Evolutionary conservation across 257 asterid genomes (phyloP).

Genomic region (Salvia hispanica): DNA sequence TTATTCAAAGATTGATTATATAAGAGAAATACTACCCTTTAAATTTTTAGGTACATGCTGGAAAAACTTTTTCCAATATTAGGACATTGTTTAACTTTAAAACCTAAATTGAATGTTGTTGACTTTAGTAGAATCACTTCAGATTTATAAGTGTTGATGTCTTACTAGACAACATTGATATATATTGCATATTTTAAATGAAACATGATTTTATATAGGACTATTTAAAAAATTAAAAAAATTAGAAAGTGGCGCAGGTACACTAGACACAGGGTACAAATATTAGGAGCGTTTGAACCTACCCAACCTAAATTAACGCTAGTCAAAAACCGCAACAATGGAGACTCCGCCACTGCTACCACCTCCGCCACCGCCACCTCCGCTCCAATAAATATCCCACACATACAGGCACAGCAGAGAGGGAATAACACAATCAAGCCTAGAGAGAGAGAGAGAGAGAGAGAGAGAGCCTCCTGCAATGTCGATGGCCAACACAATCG

Average conservation of each 20-base stretch:
- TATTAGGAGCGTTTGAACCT: background rate
- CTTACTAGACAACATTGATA: too few relatives aligned
- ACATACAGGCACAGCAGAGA: background rate
- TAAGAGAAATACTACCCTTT: too few relatives aligned
- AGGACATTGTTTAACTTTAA: too few relatives aligned
- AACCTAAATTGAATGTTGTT: too few relatives aligned
- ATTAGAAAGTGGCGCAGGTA: background rate
- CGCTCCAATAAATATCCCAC: conserved; percentile 23
- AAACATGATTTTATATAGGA: too few relatives aligned
- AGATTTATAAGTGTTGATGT: too few relatives aligned
- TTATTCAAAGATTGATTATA: too few relatives aligned
- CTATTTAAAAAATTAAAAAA: too few relatives aligned
- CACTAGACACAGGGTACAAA: conserved; percentile 16
- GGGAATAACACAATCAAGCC: background rate
- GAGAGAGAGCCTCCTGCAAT: conserved; percentile 27
- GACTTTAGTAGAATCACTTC: too few relatives aligned
- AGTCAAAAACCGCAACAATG: conserved; percentile 11
- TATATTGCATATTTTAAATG: too few relatives aligned
- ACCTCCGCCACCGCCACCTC: conserved; percentile 27
- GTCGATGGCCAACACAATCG: conserved; percentile 45
- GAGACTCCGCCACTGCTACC: conserved; percentile 41
- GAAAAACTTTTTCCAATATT: too few relatives aligned
- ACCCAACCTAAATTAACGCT: conserved; percentile 23
- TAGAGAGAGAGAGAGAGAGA: background rate
- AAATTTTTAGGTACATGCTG: too few relatives aligned